Base-by-base conservation (phyloP, 768 basidiomycete species). In the Russula compacta region DNA sequence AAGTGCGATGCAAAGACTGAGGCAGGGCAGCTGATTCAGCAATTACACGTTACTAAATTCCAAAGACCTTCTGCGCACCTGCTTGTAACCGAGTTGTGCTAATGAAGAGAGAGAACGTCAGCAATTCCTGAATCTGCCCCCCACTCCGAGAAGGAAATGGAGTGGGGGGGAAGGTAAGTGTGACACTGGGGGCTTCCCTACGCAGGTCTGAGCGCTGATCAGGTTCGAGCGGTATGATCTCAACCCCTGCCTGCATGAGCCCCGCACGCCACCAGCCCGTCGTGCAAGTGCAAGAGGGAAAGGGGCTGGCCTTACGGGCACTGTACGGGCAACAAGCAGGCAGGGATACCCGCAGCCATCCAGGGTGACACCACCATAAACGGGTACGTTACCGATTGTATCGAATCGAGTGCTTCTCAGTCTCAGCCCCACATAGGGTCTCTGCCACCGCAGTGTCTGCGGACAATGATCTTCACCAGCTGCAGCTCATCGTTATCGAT, bases 221-320 rank as follows among this genome's bases (percentile, higher is more conserved):
- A 94, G 90, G 92, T 93, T 93, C 89, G 74, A 83, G 85, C 92
- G 91, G 92, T 94, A 83, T 94, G 62, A 89, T 94, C 92, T 95
- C 92, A 94, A 92, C 75, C 90, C 83, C 76, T 73, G 75, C 73
- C 73, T 67, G 60, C 60, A 66, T 55, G 58, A 67, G 67, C 63
- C 29, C 40, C 64, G 67, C 69, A 66, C 67, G 50, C 67, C 61
- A 67, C 64, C 61, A 65, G 64, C 67, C 68, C 51, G 50, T 61
- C 66, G 47, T 32, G 7, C 29, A 6, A 4, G 1, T 11, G 2
- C 3, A 17, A 49, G n/a, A 9, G 24, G 17, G 11, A 17, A 48
- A 61, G 66, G 32, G 47, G 65, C 61, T 58, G 68, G 69, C 67
- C 72, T 61, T 66, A 67, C 55, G 63, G 48, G 67, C 59, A 66